Conservation (phyloP, 106 monocot genomes). For the Dactylorhiza incarnata region DNA sequence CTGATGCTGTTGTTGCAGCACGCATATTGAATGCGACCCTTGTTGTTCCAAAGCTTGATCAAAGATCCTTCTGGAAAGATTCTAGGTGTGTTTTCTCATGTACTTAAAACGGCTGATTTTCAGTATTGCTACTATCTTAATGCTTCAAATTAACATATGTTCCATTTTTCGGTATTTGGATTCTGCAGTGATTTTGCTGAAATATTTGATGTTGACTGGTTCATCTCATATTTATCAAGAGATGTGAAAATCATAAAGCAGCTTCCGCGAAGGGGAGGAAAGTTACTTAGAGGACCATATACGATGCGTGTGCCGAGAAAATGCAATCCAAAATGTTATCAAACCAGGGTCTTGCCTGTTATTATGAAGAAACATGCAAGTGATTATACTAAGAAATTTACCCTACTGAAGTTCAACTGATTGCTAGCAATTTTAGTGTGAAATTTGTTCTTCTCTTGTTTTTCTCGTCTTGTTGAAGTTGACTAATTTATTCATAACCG, state of each 20-base stretch:
- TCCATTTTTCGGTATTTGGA: background rate
- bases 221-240: conserved; percentile 65
- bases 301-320: conserved; percentile 88
- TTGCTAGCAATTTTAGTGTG: background rate
- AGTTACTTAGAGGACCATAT: conserved; percentile 46
- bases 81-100: conserved; percentile 30
- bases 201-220: conserved; percentile 89
- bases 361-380: conserved; percentile 80
- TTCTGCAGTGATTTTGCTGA: conserved; percentile 68
- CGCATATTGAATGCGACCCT: conserved; percentile 62
- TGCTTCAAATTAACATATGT: background rate
- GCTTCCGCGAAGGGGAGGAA: conserved; percentile 57
- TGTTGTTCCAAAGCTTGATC: conserved; percentile 59
- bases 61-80: conserved; percentile 80
- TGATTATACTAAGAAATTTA: background rate
- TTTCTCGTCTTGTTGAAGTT: background rate
- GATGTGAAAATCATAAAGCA: conserved; percentile 86
- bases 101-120: too few relatives aligned
- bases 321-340: conserved; percentile 77
- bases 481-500: background rate
- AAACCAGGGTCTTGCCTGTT: conserved; percentile 74
- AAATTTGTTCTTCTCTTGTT: background rate
- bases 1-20: conserved; percentile 67
- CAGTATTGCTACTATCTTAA: background rate
- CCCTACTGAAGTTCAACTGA: background rate